Evolutionary conservation across 2,329 filamentous ascomycete genomes (phyloP), one percentile per base, ranked within the genome.

Genomic region (Nannizziopsis barbatae): DNA sequence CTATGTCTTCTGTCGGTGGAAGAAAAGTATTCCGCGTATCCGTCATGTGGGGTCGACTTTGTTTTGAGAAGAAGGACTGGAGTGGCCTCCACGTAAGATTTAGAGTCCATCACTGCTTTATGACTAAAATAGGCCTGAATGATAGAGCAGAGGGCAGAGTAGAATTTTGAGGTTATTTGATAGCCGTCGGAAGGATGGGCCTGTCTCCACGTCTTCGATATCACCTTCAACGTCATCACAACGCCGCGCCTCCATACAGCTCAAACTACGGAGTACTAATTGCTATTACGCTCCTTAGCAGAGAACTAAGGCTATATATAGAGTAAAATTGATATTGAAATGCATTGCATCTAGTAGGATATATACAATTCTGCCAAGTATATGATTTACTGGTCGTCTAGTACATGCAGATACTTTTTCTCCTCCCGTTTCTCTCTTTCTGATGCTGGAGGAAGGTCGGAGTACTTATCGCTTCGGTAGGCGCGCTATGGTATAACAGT

Each of bases 341-440:
- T 39, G 35, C 20, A 40, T 60, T 60, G 59, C 49, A 59, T 65
- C 61, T 64, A 65, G 61, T 57, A 56, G 55, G 55, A 56, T 59
- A 67, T 66, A 58, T 67, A 68, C 64, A 67, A 55, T 56, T 58
- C 57, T 56, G 48, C 8, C 60, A 42, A 47, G 33, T 27, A 42
- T 55, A 58, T 61, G 61, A 60, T 35, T 60, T 81, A 92, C 75
- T 88, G 79, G 67, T 92, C 83, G 65, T 94, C 86, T 63, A 87
- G 73, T 53, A 98, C 89, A 67, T 98, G 92, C 66, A 96, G 73
- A 67, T 94, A 98, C 75, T 95, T 92, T 78, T 83, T 92, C 71
- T 96, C 89, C 68, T 96, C 89, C 60, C 79, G 77, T 77, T 82
- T 92, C 76, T 98, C 92, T 68, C 84, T 85, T 72, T 95, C 90